Base-by-base conservation (phyloP, 345 rosid species). In the Melaleuca quinquenervia region DNA sequence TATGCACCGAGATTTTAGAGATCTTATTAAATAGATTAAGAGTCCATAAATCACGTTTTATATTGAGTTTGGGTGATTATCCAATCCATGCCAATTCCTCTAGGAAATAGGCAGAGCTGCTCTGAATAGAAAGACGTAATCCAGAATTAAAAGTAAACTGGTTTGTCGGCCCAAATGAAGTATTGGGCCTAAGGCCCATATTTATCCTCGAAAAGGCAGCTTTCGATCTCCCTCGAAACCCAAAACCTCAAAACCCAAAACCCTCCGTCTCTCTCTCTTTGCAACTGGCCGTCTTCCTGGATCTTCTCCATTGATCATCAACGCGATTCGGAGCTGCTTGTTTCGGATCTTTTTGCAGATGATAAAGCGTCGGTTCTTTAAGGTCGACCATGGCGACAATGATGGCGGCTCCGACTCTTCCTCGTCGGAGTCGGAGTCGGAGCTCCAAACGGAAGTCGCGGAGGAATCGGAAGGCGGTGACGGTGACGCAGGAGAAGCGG, bases 301-400 rank as follows among this genome's bases (percentile, higher is more conserved):
- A 24, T 70, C 24, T 45, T 32, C 78, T 2, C 78, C 48, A 45
- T 70, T 24, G 45, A 70, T 32, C 48, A 32, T 41, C 24, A 3
- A 20, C 13, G 78, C 78, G 48, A 70, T 18, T 70, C 48, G 48
- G 48, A 18, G 45, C 78, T 21, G 78, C 9, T 20, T 36, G 78
- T 70, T 70, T 16, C 78, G 41, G 41, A 41, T 41, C 41, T 9
- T 70, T 70, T 32, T 18, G 78, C 48, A 90, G 36, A 96, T 95
- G 99, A 94, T 95, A 86, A 96, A 95, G 95, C 93, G 99, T 88
- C 83, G 95, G 83, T 95, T 93, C 88, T 96, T 91, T 87, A 95
- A 88, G 90, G 89, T 88, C 84, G 99, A 96, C 74, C 97, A 92
- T 84, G 98, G 92, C 82, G 98, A 94, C 82, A 88, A 86, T 84